phyloP scores from a whole-genome alignment of 2,329 filamentous ascomycete species.

The Aspergillus transmontanensis region DNA sequence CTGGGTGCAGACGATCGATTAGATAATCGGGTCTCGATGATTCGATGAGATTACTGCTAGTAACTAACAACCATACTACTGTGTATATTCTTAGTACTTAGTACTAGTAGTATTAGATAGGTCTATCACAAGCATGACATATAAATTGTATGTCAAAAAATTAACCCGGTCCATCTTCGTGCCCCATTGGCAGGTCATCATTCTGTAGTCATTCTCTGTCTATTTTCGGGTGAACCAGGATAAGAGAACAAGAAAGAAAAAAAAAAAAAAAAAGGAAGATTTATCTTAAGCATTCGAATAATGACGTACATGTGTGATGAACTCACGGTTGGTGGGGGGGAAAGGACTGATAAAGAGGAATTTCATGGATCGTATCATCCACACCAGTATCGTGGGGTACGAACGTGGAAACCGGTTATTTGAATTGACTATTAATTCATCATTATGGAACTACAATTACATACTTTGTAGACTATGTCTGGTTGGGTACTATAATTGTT shows the following conservation, averaged over 20 bases:
- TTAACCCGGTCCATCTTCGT: background rate
- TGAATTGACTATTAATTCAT: background rate
- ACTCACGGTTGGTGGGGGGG: too few species aligned
- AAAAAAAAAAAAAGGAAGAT: background rate
- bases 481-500: background rate
- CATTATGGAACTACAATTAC: background rate
- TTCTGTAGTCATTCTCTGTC: background rate
- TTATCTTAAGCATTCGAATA: background rate
- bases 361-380: background rate
- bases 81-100: too few species aligned
- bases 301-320: slow-evolving; percentile 3
- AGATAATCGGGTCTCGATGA: background rate
- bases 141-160: too few species aligned
- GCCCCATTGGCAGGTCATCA: background rate
- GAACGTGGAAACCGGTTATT: slow-evolving; percentile 1
- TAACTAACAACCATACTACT: background rate
- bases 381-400: background rate
- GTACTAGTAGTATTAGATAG: too few species aligned
- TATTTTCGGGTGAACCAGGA: background rate
- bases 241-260: too few species aligned
- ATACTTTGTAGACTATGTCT: background rate
- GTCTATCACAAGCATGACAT: too few species aligned
- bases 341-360: background rate
- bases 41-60: background rate
- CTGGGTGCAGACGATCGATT: background rate